Evolutionary conservation across 2,329 filamentous ascomycete genomes (phyloP), one percentile per base, ranked within the genome.

Genomic region (Aspergillus calidoustus): DNA sequence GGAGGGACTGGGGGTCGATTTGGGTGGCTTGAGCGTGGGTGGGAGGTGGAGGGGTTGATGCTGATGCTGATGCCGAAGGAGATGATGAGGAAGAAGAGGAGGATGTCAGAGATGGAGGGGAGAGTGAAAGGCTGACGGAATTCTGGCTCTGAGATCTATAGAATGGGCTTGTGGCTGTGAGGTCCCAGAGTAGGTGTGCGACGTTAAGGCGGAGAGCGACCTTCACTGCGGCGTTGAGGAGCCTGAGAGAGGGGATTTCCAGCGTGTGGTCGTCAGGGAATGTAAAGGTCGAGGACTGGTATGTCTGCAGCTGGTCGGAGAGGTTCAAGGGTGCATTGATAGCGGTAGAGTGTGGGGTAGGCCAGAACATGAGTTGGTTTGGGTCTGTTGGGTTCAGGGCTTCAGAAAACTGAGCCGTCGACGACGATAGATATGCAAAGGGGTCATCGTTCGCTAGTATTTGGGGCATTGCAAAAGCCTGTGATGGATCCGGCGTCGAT

Each of bases 211-310:
- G 79, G 7, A 69, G 68, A 1, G 83, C 82, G 47, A 87, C 81
- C 50, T 79, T 79, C 55, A 82, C 64, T 31, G 83, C 72, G 0
- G 79, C 84, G 28, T 77, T 79, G 43, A 86, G 71, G 3, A 86
- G 63, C 1, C 55, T 80, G 22, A 86, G 72, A 46, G 83, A 79
- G n/a, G 79, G 75, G 11, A 85, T 71, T 0, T 83, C 80, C 6
- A 86, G 73, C 52, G 78, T 73, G 65, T 80, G 83, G 51, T 81
- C 83, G 69, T 86, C 84, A 1, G 79, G 74, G 57, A 77, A 77
- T 9, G 72, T 71, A 61, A 73, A 74, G 22, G 31, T 62, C 1
- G 59, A 62, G 22, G 62, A 51, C 47, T 64, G 53, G 44, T 57
- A 54, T 22, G 30, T 41, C 22, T 63, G 61, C 13, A 63, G 61